phyloP scores from a whole-genome alignment of 345 rosid species.

The Camelina hispida region DNA sequence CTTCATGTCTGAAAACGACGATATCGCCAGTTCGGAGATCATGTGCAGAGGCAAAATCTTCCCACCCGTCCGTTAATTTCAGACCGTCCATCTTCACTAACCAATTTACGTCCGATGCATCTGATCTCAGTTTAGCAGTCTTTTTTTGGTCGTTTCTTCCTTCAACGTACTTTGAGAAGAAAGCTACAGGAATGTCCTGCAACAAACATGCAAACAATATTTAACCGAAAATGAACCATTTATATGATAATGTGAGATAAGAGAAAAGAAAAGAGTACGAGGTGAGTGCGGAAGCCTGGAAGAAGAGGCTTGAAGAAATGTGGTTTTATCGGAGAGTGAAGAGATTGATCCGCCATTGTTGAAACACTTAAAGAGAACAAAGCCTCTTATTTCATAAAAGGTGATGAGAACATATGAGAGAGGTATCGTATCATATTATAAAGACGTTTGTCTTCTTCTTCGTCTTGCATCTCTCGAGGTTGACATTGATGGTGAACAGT shows the following conservation, averaged over 20 bases:
- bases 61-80: conserved; percentile 35
- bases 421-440: conserved; percentile 3
- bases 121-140: conserved; percentile 34
- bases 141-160: conserved; percentile 29
- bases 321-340: conserved; percentile 11
- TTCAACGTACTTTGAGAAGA: conserved; percentile 25
- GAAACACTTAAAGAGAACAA: conserved; percentile 16
- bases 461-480: conserved; percentile 23
- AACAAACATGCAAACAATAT: conserved; percentile 3
- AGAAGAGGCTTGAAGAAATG: conserved; percentile 45
- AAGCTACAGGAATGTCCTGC: conserved; percentile 40
- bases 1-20: conserved; percentile 31
- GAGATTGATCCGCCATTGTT: conserved; percentile 38
- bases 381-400: conserved; percentile 20
- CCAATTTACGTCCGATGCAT: conserved; percentile 24
- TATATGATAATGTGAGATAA: neutral
- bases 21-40: conserved; percentile 39
- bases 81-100: conserved; percentile 34
- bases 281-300: conserved; percentile 30
- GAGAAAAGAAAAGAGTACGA: conserved; percentile 29
- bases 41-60: conserved; percentile 36
- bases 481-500: conserved; percentile 23
- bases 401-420: conserved; percentile 12
- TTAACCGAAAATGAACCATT: neutral
- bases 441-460: conserved; percentile 23